Evolutionary conservation across 2,329 filamentous ascomycete species (phyloP), one percentile per base, ranked within the genome.

Genomic region (Aspergillus cejpii): DNA sequence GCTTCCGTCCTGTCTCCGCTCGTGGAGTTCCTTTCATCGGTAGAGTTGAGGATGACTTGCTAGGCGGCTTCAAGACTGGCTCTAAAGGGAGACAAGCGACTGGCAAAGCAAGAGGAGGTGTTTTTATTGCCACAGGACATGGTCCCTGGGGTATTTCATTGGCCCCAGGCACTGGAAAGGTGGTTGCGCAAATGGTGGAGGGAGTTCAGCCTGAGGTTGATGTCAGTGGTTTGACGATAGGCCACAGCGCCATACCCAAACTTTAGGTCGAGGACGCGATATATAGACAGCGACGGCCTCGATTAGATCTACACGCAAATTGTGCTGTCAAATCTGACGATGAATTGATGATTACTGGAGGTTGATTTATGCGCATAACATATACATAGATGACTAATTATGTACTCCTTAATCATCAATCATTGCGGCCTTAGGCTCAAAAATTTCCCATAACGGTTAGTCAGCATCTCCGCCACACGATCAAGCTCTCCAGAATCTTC

Each of bases 61-160:
- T 87, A 2, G 81, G 80, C 1, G 58, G 69, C 0, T 58, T 76
- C 5, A 65, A 57, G 46, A 79, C 72, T 5, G 61, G 60, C 33
- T 57, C 57, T 20, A 62, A 58, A 14, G 57, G 56, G 0, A 70
- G 80, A 1, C 78, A 83, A 24, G 55, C 44, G 43, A 39, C 49
- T 3, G 20, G 8, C 17, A 26, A 39, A 20, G 14, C 8, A 3
- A 19, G 63, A 52, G 50, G 83, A 1, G 84, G 85, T 3, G 81
- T 91, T 0, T 90, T 79, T 59, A 62, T 89, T 28, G 80, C 82
- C 1, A 74, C 81, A 3, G 85, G 86, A 0, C 85, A 90, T 69
- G 85, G 85, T 0, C 82, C 85, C 0, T 90, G 85, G 85, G 85
- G 85, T 0, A 84, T 84, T 20, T 76, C 73, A 38, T 58, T 80